These are phyloP conservation scores for Calendula officinalis DNA, from an alignment of 129 eudicot genomes.

Conservation along the genomic window DNA sequence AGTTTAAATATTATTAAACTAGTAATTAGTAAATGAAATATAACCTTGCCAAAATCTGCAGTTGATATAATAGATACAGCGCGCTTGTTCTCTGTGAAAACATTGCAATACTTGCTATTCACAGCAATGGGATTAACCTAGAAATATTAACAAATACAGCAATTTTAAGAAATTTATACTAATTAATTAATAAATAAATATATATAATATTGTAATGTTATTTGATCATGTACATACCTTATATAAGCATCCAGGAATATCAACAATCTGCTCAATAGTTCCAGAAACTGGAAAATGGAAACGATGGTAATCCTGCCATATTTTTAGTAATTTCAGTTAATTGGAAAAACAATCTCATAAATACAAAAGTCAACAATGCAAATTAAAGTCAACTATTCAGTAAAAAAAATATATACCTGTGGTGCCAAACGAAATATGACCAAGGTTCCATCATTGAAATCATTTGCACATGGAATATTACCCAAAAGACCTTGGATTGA, in stretches of 20 bases:
- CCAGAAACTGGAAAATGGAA: conserved; percentile 97
- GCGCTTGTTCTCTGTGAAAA: conserved; percentile 92
- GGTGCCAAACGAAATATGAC: conserved; percentile 99
- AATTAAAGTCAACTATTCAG: conserved; percentile 7
- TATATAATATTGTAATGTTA: not conserved
- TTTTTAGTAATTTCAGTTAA: conserved; percentile 2
- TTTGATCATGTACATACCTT: conserved; percentile 48
- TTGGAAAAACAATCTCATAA: not conserved
- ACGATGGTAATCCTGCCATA: conserved; percentile 92
- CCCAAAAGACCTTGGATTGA: conserved; percentile 91
- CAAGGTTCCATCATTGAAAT: conserved; percentile 70
- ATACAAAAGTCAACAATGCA: not conserved
- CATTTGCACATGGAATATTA: conserved; percentile 44
- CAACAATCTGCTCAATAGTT: conserved; percentile 65
- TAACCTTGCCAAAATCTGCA: conserved; percentile 84
- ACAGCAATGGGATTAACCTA: conserved; percentile 99
- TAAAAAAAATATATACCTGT: conserved; percentile 50
- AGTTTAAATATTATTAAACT: not conserved
- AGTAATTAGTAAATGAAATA: not conserved
- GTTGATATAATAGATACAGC: conserved; percentile 79
- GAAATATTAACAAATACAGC: conserved; percentile 14
- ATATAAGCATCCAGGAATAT: conserved; percentile 86
- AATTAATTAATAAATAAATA: not conserved
- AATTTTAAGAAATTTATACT: not conserved
- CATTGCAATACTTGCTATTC: conserved; percentile 93